A percentile compares a stretch with the other conserved stretches of the same genome.
Evolutionary conservation across 192 early-diverging fungal genomes (phyloP).

Genomic region (Dissophora globulifera): DNA sequence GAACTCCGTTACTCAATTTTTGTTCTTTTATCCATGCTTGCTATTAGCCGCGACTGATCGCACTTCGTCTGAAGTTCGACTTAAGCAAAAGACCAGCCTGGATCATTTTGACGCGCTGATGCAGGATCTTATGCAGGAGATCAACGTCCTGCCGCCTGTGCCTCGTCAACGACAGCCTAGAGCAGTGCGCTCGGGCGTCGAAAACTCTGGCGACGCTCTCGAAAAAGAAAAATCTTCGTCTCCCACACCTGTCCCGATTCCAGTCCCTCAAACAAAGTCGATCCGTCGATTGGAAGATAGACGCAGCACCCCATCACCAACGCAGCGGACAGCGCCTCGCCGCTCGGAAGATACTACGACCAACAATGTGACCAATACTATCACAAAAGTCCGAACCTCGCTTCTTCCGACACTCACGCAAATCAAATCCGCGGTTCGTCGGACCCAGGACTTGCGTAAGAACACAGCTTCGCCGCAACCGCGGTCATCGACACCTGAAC

Average conservation of each 20-base stretch:
- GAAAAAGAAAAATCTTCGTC: too few species aligned
- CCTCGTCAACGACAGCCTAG: neutral
- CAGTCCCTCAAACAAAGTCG: neutral
- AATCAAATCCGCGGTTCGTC: too few species aligned
- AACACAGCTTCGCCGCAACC: too few species aligned
- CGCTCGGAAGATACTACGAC: neutral
- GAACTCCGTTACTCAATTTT: too few species aligned
- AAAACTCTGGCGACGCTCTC: too few species aligned
- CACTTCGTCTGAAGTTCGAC: slow-evolving; percentile 5
- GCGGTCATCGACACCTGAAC: neutral
- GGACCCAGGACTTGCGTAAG: too few species aligned
- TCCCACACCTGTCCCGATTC: slow-evolving; percentile 2
- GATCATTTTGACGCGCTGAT: slow-evolving; percentile 54
- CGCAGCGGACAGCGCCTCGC: neutral
- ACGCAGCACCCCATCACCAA: neutral
- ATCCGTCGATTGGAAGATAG: neutral
- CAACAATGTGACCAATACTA: neutral
- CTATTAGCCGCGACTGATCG: too few species aligned
- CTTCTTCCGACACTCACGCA: too few species aligned
- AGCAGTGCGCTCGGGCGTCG: neutral
- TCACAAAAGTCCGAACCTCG: too few species aligned
- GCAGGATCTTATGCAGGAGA: slow-evolving; percentile 54
- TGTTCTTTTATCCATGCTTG: too few species aligned
- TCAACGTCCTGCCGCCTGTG: slow-evolving; percentile 25
- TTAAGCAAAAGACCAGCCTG: neutral